phyloP scores from a whole-genome alignment of 2,329 filamentous ascomycete genomes.

The Cytospora schulzeri region DNA sequence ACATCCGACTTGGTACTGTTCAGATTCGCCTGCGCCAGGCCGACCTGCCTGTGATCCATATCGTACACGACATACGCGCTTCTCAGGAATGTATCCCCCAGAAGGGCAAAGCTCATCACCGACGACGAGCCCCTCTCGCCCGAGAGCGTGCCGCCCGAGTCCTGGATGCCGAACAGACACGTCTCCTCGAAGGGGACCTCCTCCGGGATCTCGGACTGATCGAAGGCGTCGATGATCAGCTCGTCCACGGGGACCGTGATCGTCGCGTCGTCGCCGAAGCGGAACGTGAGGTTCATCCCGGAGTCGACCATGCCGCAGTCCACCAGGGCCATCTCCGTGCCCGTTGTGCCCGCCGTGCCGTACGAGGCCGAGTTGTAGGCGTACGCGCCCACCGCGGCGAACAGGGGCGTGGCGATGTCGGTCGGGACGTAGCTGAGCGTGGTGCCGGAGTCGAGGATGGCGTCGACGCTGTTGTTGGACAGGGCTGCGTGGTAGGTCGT shows the following conservation, averaged over 20 bases:
- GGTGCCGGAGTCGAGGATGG: slow-evolving; percentile 69
- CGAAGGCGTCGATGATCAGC: slow-evolving; percentile 44
- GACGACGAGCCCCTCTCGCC: slow-evolving; percentile 4
- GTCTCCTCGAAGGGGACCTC: slow-evolving; percentile 44
- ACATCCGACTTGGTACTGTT: slow-evolving; percentile 48
- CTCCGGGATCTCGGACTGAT: slow-evolving; percentile 33
- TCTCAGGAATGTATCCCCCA: slow-evolving; percentile 52
- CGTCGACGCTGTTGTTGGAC: slow-evolving; percentile 42
- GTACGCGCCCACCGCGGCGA: slow-evolving; percentile 41
- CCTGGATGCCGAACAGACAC: slow-evolving; percentile 60
- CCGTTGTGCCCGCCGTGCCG: slow-evolving; percentile 34
- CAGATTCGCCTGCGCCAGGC: slow-evolving; percentile 55
- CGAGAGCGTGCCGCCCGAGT: slow-evolving; percentile 32
- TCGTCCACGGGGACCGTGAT: slow-evolving; percentile 39
- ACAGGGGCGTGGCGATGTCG: slow-evolving; percentile 45
- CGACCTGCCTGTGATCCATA: slow-evolving; percentile 52
- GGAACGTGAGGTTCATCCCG: slow-evolving; percentile 42
- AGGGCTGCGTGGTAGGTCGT: slow-evolving; percentile 38
- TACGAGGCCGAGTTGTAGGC: slow-evolving; percentile 42
- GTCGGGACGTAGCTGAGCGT: slow-evolving; percentile 66
- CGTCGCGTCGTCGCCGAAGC: slow-evolving; percentile 42
- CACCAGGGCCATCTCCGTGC: slow-evolving; percentile 44
- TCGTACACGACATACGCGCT: slow-evolving; percentile 59
- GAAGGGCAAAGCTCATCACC: slow-evolving; percentile 37
- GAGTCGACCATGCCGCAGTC: slow-evolving; percentile 42